Evolutionary conservation across 2,329 filamentous ascomycete genomes (phyloP).

Genomic region (Decorospora gaudefroyi): DNA sequence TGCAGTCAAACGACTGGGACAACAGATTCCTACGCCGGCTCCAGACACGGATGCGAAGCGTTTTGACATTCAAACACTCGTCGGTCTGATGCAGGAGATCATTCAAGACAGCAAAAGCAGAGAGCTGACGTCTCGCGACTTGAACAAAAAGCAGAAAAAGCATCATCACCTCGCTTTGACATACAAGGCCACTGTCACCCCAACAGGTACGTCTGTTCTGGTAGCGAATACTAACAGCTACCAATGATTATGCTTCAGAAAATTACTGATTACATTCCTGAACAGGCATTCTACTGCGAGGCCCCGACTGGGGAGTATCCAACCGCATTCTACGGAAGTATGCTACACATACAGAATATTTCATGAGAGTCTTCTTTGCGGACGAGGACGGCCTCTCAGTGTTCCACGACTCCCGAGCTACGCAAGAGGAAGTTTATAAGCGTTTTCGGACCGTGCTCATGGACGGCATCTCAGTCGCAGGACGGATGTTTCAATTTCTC

Average conservation of each 20-base stretch:
- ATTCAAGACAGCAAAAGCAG: constrained; percentile 8
- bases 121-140: constrained; percentile 62
- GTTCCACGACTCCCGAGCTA: constrained; percentile 56
- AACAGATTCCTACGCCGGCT: constrained; percentile 46
- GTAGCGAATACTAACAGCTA: no score
- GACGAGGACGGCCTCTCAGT: constrained; percentile 74
- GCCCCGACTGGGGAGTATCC: constrained; percentile 63
- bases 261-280: neutral
- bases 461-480: constrained; percentile 56
- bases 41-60: constrained; percentile 17
- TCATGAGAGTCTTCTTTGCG: constrained; percentile 67
- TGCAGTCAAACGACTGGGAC: constrained; percentile 71
- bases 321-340: constrained; percentile 42
- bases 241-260: no score
- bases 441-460: constrained; percentile 65
- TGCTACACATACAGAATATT: constrained; percentile 28
- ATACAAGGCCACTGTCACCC: constrained; percentile 59
- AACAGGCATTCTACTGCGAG: constrained; percentile 47
- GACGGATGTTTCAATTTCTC: constrained; percentile 38
- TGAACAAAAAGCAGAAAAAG: constrained; percentile 57
- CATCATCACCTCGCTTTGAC: constrained; percentile 51
- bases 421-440: constrained; percentile 35
- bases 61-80: constrained; percentile 13
- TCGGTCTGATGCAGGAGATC: constrained; percentile 13
- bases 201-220: constrained; percentile 42